These are phyloP conservation scores for Pueraria montana DNA, from an alignment of 306 rosid species.

Conservation along the genomic window DNA sequence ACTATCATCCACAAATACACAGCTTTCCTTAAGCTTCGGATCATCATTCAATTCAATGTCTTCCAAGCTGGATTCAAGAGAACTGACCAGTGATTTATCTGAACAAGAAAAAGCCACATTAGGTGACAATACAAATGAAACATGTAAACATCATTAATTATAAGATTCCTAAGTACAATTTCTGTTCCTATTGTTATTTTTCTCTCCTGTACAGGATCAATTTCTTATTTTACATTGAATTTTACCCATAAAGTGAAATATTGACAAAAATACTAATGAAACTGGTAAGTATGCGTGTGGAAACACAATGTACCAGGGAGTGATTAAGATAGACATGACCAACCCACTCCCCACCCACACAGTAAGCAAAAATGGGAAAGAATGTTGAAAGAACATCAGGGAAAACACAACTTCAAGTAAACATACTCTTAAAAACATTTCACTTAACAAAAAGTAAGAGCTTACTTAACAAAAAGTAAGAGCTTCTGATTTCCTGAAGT, in stretches of 20 bases:
- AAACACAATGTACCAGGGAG: constrained; percentile 4
- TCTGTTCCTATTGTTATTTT: neutral
- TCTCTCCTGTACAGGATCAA: constrained; percentile 4
- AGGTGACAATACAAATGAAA: constrained; percentile 32
- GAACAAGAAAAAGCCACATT: constrained; percentile 48
- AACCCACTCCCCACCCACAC: too few relatives aligned
- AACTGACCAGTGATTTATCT: constrained; percentile 48
- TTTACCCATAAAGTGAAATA: constrained; percentile 26
- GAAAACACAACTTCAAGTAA: too few relatives aligned
- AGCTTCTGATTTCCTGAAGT: too few relatives aligned
- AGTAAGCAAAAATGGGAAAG: too few relatives aligned
- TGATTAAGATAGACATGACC: too few relatives aligned
- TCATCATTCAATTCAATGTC: constrained; percentile 68
- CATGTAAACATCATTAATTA: neutral
- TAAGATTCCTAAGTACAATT: neutral
- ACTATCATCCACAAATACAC: constrained; percentile 64
- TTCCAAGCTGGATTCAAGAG: constrained; percentile 57
- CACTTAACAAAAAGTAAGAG: too few relatives aligned
- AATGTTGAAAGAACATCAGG: too few relatives aligned
- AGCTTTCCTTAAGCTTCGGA: constrained; percentile 57
- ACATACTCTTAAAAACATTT: too few relatives aligned
- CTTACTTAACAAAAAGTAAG: too few relatives aligned
- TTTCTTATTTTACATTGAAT: neutral
- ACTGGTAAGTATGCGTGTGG: neutral
- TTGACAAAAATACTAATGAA: constrained; percentile 3